phyloP scores from a whole-genome alignment of 108 stramenopile species.

The Parmales sp. region DNA sequence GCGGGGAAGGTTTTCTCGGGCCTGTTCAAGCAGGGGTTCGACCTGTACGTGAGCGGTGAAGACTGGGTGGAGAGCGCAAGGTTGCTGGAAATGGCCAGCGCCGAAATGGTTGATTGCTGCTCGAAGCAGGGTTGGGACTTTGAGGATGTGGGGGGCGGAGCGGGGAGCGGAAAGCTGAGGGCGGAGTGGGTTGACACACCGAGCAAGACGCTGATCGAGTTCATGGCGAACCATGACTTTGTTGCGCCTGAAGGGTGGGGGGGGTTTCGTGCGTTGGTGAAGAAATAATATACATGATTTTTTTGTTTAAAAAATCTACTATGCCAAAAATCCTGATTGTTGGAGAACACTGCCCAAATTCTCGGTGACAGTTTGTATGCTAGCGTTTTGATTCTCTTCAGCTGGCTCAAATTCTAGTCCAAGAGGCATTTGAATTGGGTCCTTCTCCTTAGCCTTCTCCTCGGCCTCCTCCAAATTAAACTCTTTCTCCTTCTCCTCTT shows the following conservation, averaged over 20 bases:
- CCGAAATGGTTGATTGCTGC: constrained; percentile 25
- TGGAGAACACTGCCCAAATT: too few relatives aligned
- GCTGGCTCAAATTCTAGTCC: too few relatives aligned
- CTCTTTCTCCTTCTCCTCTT: too few relatives aligned
- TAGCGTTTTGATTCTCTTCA: too few relatives aligned
- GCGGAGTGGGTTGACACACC: constrained; percentile 69
- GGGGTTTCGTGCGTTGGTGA: constrained; percentile 64
- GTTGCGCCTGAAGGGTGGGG: constrained; percentile 56
- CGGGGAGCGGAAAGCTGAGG: constrained; percentile 17
- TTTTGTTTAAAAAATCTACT: too few relatives aligned
- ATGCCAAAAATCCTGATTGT: too few relatives aligned
- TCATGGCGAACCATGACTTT: constrained; percentile 49
- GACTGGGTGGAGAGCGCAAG: constrained; percentile 47
- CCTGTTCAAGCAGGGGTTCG: constrained; percentile 48
- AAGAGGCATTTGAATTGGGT: too few relatives aligned
- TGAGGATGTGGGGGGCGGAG: too few relatives aligned
- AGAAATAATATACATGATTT: constrained; percentile 44
- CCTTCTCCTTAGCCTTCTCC: too few relatives aligned
- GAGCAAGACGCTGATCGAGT: constrained; percentile 52
- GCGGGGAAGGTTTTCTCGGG: constrained; percentile 59
- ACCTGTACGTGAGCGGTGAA: constrained; percentile 59
- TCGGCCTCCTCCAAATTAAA: too few relatives aligned
- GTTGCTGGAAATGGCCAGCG: constrained; percentile 27
- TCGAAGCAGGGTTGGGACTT: too few relatives aligned
- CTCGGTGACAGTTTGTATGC: too few relatives aligned